Percentiles rank a stretch among this genome's conserved stretches.
These are phyloP conservation scores for Eucalyptus guilfoylei DNA, from an alignment of 345 rosid genomes.

Conservation along the genomic window DNA sequence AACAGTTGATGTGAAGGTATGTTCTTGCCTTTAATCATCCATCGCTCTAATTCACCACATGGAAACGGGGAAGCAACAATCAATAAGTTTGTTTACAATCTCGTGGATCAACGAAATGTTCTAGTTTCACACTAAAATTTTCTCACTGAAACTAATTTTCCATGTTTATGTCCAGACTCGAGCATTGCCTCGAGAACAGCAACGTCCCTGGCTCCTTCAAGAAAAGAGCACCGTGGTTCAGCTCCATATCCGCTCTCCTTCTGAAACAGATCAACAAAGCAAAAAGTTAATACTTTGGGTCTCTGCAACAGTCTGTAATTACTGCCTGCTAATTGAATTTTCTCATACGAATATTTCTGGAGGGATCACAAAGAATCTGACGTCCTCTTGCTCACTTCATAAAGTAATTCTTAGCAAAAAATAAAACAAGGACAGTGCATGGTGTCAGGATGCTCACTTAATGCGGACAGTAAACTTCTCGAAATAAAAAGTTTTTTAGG, in stretches of 20 bases:
- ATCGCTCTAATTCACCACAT: neutral
- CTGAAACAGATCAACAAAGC: constrained; percentile 12
- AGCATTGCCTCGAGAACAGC: constrained; percentile 91
- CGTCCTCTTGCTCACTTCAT: neutral
- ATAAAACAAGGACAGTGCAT: neutral
- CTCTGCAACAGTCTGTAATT: neutral
- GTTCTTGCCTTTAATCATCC: neutral
- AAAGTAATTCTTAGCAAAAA: neutral
- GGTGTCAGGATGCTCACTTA: neutral
- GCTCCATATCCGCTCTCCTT: constrained; percentile 27
- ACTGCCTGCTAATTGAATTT: neutral
- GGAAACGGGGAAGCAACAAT: neutral
- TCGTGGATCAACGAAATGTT: neutral
- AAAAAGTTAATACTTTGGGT: neutral
- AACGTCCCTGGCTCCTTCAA: constrained; percentile 89
- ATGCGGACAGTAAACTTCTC: neutral
- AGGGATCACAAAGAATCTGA: neutral
- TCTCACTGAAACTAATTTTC: constrained; percentile 46
- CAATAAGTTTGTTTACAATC: neutral
- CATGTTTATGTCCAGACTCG: constrained; percentile 62
- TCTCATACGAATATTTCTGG: neutral
- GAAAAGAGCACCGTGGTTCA: constrained; percentile 58
- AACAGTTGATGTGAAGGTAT: neutral
- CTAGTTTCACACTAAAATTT: constrained; percentile 18
- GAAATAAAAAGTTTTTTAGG: neutral